These are phyloP conservation scores for Chamaenerion angustifolium DNA, from an alignment of 345 rosid species.

Conservation along the genomic window DNA sequence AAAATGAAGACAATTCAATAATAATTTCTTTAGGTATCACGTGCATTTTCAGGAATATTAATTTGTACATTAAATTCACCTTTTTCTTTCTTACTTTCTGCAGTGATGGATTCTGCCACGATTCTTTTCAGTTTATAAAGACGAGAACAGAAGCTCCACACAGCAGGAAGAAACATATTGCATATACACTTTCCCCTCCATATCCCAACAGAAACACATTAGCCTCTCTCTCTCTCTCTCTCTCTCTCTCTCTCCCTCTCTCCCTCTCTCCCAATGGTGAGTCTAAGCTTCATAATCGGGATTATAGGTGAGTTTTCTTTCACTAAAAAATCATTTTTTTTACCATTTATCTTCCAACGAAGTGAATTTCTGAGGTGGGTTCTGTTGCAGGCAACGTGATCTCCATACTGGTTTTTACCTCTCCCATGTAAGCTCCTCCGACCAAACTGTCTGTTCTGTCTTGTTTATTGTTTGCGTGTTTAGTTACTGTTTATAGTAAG, in stretches of 20 bases:
- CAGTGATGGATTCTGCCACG: no score
- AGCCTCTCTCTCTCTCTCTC: conserved; percentile 4
- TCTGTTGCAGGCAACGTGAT: conserved; percentile 36
- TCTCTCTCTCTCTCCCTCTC: conserved; percentile 5
- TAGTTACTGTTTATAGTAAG: no score
- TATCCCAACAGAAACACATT: neutral
- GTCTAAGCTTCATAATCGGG: conserved; percentile 35
- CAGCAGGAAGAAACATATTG: no score
- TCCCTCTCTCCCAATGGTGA: conserved; percentile 19
- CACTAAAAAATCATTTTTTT: neutral
- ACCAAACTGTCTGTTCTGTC: neutral
- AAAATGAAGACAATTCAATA: no score
- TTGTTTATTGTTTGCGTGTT: neutral
- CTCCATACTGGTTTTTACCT: conserved; percentile 36
- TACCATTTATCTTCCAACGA: neutral
- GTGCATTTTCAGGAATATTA: no score
- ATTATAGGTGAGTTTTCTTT: conserved; percentile 19
- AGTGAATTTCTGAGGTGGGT: no score
- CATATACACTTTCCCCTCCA: neutral
- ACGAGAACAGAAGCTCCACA: no score
- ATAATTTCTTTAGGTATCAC: no score
- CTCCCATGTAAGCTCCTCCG: conserved; percentile 41
- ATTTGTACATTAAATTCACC: no score
- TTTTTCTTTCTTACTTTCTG: no score
- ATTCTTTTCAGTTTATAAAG: no score